Conservation (phyloP, 1,284 basidiomycete genomes). For the Ceratobasidium sp. region DNA sequence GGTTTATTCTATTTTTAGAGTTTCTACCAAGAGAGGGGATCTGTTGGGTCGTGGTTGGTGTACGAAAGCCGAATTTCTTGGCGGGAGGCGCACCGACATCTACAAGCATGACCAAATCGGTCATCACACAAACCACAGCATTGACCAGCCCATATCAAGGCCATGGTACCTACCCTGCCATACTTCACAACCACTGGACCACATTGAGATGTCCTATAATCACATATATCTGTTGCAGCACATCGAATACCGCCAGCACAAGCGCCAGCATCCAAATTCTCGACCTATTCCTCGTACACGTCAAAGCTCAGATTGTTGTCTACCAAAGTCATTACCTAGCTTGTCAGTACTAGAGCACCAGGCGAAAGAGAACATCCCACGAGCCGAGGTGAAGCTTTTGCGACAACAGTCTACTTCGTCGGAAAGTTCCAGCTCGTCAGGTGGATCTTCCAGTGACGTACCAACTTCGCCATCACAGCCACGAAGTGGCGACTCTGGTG, state of each 20-base stretch:
- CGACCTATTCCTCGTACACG: constrained; percentile 26
- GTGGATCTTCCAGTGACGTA: constrained; percentile 2
- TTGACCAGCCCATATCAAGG: not conserved
- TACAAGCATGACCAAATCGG: constrained; percentile 4
- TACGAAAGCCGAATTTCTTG: not conserved
- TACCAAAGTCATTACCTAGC: constrained; percentile 14
- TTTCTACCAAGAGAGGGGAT: too few relatives aligned
- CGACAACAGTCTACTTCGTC: constrained; percentile 28
- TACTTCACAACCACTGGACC: not conserved
- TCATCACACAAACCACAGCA: constrained; percentile 3
- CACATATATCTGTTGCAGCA: constrained; percentile 23
- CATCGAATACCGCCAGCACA: constrained; percentile 18
- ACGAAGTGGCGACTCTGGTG: constrained; percentile 12
- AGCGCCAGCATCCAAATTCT: not conserved
- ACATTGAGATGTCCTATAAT: constrained; percentile 18
- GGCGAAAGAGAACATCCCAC: constrained; percentile 31
- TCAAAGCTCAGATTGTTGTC: constrained; percentile 32
- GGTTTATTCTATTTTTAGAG: too few relatives aligned
- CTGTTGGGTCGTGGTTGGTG: too few relatives aligned
- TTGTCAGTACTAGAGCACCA: not conserved
- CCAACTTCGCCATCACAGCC: constrained; percentile 30
- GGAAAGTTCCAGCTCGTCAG: not conserved
- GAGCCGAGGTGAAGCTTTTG: constrained; percentile 15
- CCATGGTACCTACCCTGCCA: not conserved
- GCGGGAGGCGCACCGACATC: not conserved